These are phyloP conservation scores for Cudoniella acicularis DNA, from an alignment of 495 filamentous ascomycete species.

Conservation along the genomic window DNA sequence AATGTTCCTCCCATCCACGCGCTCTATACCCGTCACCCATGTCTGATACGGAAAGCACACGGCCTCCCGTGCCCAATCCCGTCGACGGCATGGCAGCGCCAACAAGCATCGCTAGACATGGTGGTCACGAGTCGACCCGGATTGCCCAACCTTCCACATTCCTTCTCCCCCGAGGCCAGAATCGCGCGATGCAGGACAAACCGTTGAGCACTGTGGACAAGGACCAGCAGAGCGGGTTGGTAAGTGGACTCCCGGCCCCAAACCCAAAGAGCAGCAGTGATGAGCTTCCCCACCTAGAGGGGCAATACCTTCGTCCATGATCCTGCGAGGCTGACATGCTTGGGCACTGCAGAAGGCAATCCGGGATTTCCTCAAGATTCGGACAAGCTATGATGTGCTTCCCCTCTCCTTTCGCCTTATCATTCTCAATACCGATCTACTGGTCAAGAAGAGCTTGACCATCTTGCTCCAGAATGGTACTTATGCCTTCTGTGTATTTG, in stretches of 20 bases:
- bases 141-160: constrained; percentile 83
- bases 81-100: constrained; percentile 13
- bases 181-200: constrained; percentile 35
- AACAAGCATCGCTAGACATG: constrained; percentile 21
- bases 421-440: constrained; percentile 87
- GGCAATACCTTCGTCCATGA: constrained; percentile 4
- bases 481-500: not conserved
- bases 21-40: constrained; percentile 10
- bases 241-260: constrained; percentile 33
- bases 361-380: constrained; percentile 93
- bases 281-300: not conserved
- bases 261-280: not conserved
- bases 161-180: constrained; percentile 59
- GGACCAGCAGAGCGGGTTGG: constrained; percentile 91
- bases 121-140: constrained; percentile 50
- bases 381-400: constrained; percentile 96
- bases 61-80: constrained; percentile 21
- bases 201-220: constrained; percentile 74
- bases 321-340: constrained; percentile 24
- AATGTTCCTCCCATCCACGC: constrained; percentile 3
- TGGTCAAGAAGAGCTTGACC: constrained; percentile 95
- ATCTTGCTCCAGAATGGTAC: constrained; percentile 96
- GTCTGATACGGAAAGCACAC: constrained; percentile 25
- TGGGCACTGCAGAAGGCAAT: constrained; percentile 64
- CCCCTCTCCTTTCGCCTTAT: constrained; percentile 97